phyloP scores from a whole-genome alignment of 1,139 yeast species.

The Candida pseudoviswanathii region DNA sequence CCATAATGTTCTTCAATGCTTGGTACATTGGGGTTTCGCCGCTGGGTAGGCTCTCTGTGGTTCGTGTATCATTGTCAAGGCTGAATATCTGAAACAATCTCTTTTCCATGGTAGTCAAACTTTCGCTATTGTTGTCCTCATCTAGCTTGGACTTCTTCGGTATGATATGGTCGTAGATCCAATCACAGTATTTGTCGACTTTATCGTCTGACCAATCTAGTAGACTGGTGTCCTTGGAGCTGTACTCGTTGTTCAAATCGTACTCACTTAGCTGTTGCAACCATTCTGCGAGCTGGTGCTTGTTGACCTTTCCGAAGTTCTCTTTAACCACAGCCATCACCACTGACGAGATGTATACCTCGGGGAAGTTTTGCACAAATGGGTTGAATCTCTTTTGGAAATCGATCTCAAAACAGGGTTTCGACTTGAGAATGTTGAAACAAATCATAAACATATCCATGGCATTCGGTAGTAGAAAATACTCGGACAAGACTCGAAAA shows the following conservation, averaged over 20 bases:
- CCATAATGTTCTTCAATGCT: constrained; percentile 6
- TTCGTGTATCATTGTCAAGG: constrained; percentile 17
- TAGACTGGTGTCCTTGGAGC: constrained; percentile 27
- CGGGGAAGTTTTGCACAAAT: constrained; percentile 26
- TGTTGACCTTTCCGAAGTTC: constrained; percentile 14
- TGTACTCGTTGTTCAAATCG: constrained; percentile 24
- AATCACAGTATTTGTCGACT: constrained; percentile 41
- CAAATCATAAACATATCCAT: constrained; percentile 30
- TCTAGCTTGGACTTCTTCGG: constrained; percentile 23
- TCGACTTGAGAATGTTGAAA: constrained; percentile 17
- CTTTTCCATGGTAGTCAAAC: constrained; percentile 32
- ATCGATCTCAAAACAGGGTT: constrained; percentile 3
- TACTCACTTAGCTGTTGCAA: constrained; percentile 21
- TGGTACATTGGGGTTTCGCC: constrained; percentile 4
- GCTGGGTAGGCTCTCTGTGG: background rate
- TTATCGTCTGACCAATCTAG: constrained; percentile 42
- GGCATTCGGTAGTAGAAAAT: constrained; percentile 33
- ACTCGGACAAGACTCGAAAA: constrained; percentile 28
- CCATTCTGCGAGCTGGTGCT: constrained; percentile 21
- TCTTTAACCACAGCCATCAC: constrained; percentile 30
- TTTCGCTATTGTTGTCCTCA: constrained; percentile 19
- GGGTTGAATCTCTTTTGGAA: background rate
- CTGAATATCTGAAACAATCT: constrained; percentile 40
- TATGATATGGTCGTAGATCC: constrained; percentile 39
- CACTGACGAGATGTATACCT: constrained; percentile 27